These are phyloP conservation scores for Arachis stenosperma DNA, from an alignment of 306 rosid species.

Conservation along the genomic window DNA sequence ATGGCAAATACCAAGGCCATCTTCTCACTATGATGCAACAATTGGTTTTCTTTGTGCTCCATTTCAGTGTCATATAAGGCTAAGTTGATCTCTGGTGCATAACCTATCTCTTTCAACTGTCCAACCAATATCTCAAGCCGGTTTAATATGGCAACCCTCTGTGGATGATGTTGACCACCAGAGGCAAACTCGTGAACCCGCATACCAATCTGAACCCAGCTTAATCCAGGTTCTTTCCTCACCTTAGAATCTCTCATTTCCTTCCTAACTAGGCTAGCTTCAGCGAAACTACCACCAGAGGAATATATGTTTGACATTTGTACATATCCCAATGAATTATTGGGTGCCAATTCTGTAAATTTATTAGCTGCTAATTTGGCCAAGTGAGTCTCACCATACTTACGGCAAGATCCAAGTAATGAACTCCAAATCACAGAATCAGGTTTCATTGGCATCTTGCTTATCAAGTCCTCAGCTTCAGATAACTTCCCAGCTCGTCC, in stretches of 20 bases:
- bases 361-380: slow-evolving; percentile 80
- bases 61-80: slow-evolving; percentile 69
- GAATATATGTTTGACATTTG: slow-evolving; percentile 84
- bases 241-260: slow-evolving; percentile 77
- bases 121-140: slow-evolving; percentile 65
- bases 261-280: slow-evolving; percentile 67
- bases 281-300: slow-evolving; percentile 61
- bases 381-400: slow-evolving; percentile 67
- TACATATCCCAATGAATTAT: slow-evolving; percentile 69
- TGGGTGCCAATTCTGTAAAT: slow-evolving; percentile 66
- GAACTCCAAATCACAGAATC: slow-evolving; percentile 94
- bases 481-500: slow-evolving; percentile 78
- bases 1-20: slow-evolving; percentile 77
- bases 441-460: slow-evolving; percentile 79
- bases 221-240: slow-evolving; percentile 86
- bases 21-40: slow-evolving; percentile 85
- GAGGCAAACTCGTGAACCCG: slow-evolving; percentile 82
- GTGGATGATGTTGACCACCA: slow-evolving; percentile 68
- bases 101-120: slow-evolving; percentile 74
- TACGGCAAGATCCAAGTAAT: slow-evolving; percentile 84
- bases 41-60: slow-evolving; percentile 85
- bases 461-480: slow-evolving; percentile 70
- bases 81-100: slow-evolving; percentile 70
- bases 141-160: slow-evolving; percentile 49
- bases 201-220: slow-evolving; percentile 82